Evolutionary conservation across 306 rosid genomes (phyloP), one percentile per base, ranked within the genome.

Genomic region (Oemleria cerasiformis): DNA sequence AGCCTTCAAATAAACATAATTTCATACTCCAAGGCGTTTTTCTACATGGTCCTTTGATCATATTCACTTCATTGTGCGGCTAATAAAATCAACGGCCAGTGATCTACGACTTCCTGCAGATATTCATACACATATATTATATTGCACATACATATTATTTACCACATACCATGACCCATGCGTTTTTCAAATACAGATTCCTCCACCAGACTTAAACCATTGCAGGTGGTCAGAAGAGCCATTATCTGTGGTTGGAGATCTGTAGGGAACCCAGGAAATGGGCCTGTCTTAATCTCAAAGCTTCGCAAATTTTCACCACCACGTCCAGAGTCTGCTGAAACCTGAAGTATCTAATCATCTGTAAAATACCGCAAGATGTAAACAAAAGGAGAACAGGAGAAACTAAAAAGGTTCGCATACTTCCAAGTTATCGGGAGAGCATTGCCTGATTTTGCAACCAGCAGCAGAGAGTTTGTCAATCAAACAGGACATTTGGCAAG

Each of bases 231-330:
- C 25, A 80, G 84, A 19, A 80, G 12, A 21, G 77, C 75, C 84
- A 75, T 80, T 42, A 76, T 66, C 41, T 68, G 77, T 58, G 77
- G 84, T 67, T 80, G 84, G 50, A 80, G 67, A 75, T 80, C 84
- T 2, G 80, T 80, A 42, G 84, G 84, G 60, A 75, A 80, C 20
- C 77, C 67, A 45, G 80, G 84, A 71, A 65, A 80, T 50, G 80
- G 80, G 1, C 80, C 48, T 30, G 80, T 80, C 55, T 60, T 75
- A 10, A 80, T 10, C 57, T 71, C 53, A 59, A 75, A 71, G 38
- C 70, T 74, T 7, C 8, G 74, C 71, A 80, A 60, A 23, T 66
- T 61, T 51, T 43, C 42, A 65, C 72, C n/a, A n/a, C n/a, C 70
- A 9, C 19, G 8, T 5, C 30, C 5, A 19, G 78, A 72, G 21